phyloP scores from a whole-genome alignment of 2,329 filamentous ascomycete genomes.

The Penicillium sp. region DNA sequence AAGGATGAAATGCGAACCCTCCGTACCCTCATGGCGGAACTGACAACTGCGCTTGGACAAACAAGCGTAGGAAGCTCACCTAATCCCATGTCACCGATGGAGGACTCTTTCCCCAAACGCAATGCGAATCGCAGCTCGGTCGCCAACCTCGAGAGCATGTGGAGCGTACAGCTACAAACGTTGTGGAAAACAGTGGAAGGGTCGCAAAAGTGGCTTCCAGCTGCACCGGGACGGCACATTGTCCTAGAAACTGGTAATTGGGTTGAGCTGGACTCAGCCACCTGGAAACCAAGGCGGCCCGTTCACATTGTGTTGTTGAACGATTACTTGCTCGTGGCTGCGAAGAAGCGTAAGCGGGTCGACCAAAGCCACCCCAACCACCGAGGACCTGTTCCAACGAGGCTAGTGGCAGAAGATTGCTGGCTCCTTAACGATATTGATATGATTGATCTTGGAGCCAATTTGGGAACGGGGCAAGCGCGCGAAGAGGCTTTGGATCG shows the following conservation, averaged over 20 bases:
- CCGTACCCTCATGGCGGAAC: conserved; percentile 84
- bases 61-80: conserved; percentile 51
- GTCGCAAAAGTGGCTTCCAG: conserved; percentile 93
- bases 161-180: conserved; percentile 68
- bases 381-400: conserved; percentile 53
- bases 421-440: conserved; percentile 93
- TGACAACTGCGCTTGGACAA: conserved; percentile 66
- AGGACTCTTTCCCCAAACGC: conserved; percentile 51
- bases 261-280: conserved; percentile 96
- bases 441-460: conserved; percentile 75
- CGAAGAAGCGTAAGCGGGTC: conserved; percentile 84
- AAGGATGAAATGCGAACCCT: conserved; percentile 94
- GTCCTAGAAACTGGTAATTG: conserved; percentile 88
- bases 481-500: conserved; percentile 51
- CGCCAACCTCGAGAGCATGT: conserved; percentile 66
- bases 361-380: conserved; percentile 57
- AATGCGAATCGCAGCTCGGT: conserved; percentile 87
- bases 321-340: conserved; percentile 87
- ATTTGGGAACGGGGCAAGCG: conserved; percentile 36
- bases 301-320: conserved; percentile 93
- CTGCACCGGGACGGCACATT: conserved; percentile 85
- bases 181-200: conserved; percentile 97
- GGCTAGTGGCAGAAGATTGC: conserved; percentile 88
- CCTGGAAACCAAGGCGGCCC: conserved; percentile 85
- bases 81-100: conserved; percentile 50